Base-by-base conservation (phyloP, 2,329 filamentous ascomycete genomes). In the Aspergillus sp. region DNA sequence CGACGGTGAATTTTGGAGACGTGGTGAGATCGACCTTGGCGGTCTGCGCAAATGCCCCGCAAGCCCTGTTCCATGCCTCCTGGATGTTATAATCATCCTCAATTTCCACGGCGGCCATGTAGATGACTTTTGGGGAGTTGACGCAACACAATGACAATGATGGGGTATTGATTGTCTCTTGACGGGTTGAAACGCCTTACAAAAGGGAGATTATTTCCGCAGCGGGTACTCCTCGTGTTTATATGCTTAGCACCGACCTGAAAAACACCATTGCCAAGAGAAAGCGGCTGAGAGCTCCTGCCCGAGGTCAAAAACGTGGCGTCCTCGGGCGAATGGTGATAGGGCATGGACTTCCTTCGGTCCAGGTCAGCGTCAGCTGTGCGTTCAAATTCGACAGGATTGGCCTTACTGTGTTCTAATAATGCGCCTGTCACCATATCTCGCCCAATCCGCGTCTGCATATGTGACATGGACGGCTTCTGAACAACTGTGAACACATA, bases 11-110 rank as follows among this genome's bases (percentile, higher is more conserved):
- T 9, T 56, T 58, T 2, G 57, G 54, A 14, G 56, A 44, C 10
- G 40, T 47, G 21, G 62, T 62, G 6, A 59, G 59, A 43, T 63
- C 58, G 16, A 57, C 52, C 20, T 55, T 58, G 32, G 56, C 50
- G 16, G 47, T 60, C 19, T 53, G 45, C 36, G 58, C 58, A 32
- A 60, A 60, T 6, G 58, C 49, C 6, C 42, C 38, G 38, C 57
- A 57, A 16, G 45, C 57, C 21, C 41, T 57, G 44, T 59, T 46
- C 57, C 57, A 59, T 45, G 57, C 52, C 46, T 57, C 52, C 43
- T 57, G 57, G 23, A 59, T 43, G 19, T 57, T 59, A 23, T 59
- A 59, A n/a, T 57, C 52, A 17, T 55, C 47, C 19, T 16, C 20
- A 17, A 46, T 47, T 29, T 47, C 34, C 1, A 16, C 34, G 14